phyloP scores from a whole-genome alignment of 805 yeast genomes.

The Kregervanrija pseudodelftensis region DNA sequence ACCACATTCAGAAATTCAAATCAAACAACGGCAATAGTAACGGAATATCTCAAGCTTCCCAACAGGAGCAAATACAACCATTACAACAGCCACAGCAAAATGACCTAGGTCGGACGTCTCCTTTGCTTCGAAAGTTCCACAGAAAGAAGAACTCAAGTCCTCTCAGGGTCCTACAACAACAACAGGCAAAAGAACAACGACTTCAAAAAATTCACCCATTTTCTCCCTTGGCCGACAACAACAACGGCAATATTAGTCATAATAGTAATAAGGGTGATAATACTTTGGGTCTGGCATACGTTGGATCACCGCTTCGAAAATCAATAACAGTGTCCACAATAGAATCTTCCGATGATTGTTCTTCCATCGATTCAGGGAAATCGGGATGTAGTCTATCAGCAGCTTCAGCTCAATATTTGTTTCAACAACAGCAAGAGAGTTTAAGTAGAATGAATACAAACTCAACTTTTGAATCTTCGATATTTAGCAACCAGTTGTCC shows the following conservation, averaged over 20 bases:
- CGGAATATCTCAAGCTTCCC: too few relatives aligned
- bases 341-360: conserved; percentile 18
- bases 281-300: conserved; percentile 19
- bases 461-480: conserved; percentile 16
- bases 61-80: background rate
- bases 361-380: conserved; percentile 18
- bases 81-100: background rate
- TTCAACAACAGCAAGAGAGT: conserved; percentile 10
- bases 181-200: too few relatives aligned
- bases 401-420: conserved; percentile 8
- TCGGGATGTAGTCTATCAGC: conserved; percentile 12
- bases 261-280: background rate
- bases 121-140: too few relatives aligned
- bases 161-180: too few relatives aligned
- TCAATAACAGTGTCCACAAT: conserved; percentile 18
- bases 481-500: conserved; percentile 19
- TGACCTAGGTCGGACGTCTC: too few relatives aligned
- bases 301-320: conserved; percentile 27
- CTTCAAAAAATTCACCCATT: too few relatives aligned
- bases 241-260: background rate
- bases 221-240: background rate
- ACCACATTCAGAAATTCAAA: conserved; percentile 17
- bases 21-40: background rate
- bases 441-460: conserved; percentile 10
- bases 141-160: too few relatives aligned